Conservation (phyloP, 148 eudicot genomes). For the Chenopodium berlandieri region DNA sequence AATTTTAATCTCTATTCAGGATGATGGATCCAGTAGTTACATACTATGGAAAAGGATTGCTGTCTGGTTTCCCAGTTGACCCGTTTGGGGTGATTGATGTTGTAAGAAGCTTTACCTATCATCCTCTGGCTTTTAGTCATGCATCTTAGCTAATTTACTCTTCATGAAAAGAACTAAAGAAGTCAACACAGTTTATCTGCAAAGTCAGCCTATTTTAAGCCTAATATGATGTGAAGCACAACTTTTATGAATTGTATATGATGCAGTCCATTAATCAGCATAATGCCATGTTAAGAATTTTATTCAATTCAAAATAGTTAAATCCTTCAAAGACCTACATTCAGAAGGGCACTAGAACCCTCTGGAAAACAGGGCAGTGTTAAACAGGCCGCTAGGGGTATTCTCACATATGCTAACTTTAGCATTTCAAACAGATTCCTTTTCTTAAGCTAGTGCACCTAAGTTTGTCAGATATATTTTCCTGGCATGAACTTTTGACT, state of each 20-base stretch:
- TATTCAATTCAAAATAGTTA: not conserved
- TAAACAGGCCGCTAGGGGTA: not conserved
- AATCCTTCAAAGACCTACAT: not conserved
- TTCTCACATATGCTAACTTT: not conserved
- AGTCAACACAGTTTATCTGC: not conserved
- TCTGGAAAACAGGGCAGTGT: not conserved
- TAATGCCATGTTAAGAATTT: not conserved
- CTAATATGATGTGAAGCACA: not conserved
- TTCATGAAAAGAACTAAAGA: not conserved
- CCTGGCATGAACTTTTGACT: not conserved
- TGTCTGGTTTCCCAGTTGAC: constrained; percentile 85
- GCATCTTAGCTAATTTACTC: constrained; percentile 3
- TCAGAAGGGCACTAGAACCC: not conserved
- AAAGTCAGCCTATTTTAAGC: not conserved
- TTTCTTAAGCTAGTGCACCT: not conserved
- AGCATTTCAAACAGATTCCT: not conserved
- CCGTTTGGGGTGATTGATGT: constrained; percentile 92
- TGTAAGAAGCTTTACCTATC: constrained; percentile 41
- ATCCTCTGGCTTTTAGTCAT: constrained; percentile 3
- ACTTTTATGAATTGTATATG: not conserved
- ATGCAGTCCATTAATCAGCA: not conserved
- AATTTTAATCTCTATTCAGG: constrained; percentile 33
- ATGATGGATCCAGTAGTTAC: constrained; percentile 97
- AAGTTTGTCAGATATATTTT: not conserved
- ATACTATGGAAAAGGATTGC: constrained; percentile 87